These are phyloP conservation scores for Dactylella cylindrospora DNA, from an alignment of 2,329 filamentous ascomycete species.

Conservation along the genomic window DNA sequence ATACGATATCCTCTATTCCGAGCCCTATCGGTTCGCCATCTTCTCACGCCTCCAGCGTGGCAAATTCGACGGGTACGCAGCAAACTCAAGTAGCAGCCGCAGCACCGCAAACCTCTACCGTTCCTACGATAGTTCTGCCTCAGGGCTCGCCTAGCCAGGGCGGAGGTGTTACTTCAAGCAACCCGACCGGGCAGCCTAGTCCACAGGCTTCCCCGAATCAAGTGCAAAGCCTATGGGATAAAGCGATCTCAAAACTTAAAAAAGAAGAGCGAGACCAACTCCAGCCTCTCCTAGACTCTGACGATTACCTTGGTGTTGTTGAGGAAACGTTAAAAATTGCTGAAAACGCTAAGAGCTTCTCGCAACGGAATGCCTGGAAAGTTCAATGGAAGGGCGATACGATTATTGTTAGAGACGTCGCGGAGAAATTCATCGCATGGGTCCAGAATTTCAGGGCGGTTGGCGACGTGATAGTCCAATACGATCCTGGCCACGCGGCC, in stretches of 20 bases:
- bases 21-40: no score
- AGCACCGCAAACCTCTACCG: no score
- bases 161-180: no score
- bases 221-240: not conserved
- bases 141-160: no score
- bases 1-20: no score
- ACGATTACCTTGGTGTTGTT: not conserved
- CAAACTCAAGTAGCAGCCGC: not conserved
- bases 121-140: no score
- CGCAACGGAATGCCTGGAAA: constrained; percentile 14
- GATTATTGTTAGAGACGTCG: constrained; percentile 49
- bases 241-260: not conserved
- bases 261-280: not conserved
- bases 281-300: not conserved
- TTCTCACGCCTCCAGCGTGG: no score
- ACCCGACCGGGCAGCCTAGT: no score
- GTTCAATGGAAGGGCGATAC: not conserved
- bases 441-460: constrained; percentile 47
- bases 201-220: not conserved
- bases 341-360: not conserved
- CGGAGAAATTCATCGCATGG: constrained; percentile 46
- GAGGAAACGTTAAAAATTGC: not conserved
- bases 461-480: constrained; percentile 46
- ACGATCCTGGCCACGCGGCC: constrained; percentile 47
- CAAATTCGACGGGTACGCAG: no score